Evolutionary conservation across 768 basidiomycete species (phyloP).

Genomic region (Hygrophorus russula): DNA sequence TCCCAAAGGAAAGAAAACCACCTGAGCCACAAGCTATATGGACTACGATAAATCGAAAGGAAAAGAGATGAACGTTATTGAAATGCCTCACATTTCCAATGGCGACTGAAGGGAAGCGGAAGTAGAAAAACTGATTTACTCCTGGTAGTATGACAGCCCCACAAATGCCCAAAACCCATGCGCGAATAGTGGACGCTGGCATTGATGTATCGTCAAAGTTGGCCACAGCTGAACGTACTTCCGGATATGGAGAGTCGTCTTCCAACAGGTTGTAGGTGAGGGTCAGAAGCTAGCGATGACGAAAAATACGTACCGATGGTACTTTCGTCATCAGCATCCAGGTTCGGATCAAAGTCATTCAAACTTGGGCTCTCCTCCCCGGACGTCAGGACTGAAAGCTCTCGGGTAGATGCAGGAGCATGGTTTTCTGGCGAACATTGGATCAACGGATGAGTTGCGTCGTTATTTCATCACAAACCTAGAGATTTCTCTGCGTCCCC

Average conservation of each 20-base stretch:
- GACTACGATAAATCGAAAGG: background rate
- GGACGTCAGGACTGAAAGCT: too few species aligned
- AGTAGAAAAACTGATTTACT: constrained; percentile 71
- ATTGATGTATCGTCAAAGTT: constrained; percentile 54
- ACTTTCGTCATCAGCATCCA: too few species aligned
- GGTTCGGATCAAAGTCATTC: too few species aligned
- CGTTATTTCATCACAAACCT: too few species aligned
- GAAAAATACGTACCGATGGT: too few species aligned
- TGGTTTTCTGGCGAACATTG: too few species aligned
- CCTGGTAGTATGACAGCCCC: constrained; percentile 57
- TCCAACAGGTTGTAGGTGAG: constrained; percentile 14
- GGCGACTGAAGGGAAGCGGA: constrained; percentile 56
- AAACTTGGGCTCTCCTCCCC: too few species aligned
- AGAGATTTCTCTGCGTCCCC: too few species aligned
- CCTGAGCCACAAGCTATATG: constrained; percentile 49
- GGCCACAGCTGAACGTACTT: constrained; percentile 61
- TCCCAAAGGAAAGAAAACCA: constrained; percentile 61
- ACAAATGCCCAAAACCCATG: constrained; percentile 45
- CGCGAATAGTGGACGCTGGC: constrained; percentile 36
- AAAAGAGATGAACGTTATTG: constrained; percentile 7
- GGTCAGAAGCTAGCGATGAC: too few species aligned
- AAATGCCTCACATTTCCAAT: constrained; percentile 32
- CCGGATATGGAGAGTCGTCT: constrained; percentile 70
- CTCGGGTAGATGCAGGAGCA: too few species aligned
- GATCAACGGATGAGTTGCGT: too few species aligned